Conservation (phyloP, 495 filamentous ascomycete species). For the Xylaria sp. region DNA sequence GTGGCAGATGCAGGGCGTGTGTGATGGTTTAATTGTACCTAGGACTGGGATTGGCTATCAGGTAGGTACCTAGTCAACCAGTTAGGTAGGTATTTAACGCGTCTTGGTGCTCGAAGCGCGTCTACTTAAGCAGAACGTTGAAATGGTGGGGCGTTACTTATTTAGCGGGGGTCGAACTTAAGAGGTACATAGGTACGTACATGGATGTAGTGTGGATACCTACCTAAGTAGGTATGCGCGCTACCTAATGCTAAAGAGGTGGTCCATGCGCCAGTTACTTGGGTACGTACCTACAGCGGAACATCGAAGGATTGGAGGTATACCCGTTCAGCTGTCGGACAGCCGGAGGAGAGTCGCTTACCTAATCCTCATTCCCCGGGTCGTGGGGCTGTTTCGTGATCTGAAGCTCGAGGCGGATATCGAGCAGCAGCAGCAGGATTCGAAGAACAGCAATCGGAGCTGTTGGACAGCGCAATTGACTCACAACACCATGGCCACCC, state of each 20-base stretch:
- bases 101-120: constrained; percentile 20
- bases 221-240: no score
- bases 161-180: background rate
- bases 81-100: constrained; percentile 16
- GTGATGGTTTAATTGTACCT: background rate
- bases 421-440: background rate
- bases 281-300: background rate
- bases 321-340: constrained; percentile 9
- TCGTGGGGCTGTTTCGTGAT: constrained; percentile 32
- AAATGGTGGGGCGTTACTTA: constrained; percentile 9
- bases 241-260: no score
- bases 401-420: constrained; percentile 27
- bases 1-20: background rate
- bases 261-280: no score
- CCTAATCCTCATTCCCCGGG: constrained; percentile 28
- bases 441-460: constrained; percentile 27
- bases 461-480: constrained; percentile 42
- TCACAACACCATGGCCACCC: constrained; percentile 63
- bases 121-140: no score
- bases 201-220: no score
- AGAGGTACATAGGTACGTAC: no score
- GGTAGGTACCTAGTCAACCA: no score
- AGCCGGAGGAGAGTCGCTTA: constrained; percentile 39
- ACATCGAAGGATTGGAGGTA: no score
- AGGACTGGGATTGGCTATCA: no score